These are phyloP conservation scores for Paramecium octaurelia DNA, from an alignment of 73 alveolate genomes.

Conservation along the genomic window DNA sequence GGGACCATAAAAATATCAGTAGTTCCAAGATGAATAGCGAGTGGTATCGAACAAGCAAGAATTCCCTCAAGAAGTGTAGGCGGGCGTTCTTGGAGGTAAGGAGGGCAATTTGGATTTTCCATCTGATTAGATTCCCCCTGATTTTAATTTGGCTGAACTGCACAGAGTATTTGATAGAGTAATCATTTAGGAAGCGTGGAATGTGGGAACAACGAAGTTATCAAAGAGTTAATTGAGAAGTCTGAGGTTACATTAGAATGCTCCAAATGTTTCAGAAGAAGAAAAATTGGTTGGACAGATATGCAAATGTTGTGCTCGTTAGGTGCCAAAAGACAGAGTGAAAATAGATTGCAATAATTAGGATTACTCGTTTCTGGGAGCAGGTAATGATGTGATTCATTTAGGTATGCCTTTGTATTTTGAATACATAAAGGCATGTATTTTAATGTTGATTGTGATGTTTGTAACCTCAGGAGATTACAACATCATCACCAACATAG, in stretches of 20 bases:
- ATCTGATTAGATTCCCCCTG: slow-evolving; percentile 22
- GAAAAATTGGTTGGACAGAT: slow-evolving; percentile 5
- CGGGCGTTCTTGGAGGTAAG: neutral
- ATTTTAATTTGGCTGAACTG: neutral
- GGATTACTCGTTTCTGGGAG: slow-evolving; percentile 17
- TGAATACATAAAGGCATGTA: slow-evolving; percentile 29
- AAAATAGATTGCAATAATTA: neutral
- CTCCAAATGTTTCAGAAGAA: neutral
- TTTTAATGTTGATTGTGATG: neutral
- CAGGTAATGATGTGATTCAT: neutral
- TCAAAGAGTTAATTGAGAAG: slow-evolving; percentile 17
- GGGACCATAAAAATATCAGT: neutral
- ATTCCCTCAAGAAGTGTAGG: neutral
- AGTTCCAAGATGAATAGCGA: neutral
- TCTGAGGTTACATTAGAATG: neutral
- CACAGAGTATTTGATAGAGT: neutral
- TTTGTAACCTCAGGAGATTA: slow-evolving; percentile 51
- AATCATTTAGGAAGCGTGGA: slow-evolving; percentile 35
- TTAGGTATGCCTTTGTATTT: slow-evolving; percentile 33
- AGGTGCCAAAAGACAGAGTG: neutral
- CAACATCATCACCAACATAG: neutral
- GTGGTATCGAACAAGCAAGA: neutral
- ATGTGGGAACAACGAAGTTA: slow-evolving; percentile 8
- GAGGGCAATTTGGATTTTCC: neutral
- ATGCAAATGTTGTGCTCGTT: slow-evolving; percentile 33